Percentiles rank a stretch among this genome's conserved stretches.
Conservation (phyloP, 768 basidiomycete species). For the Kwoniella newhampshirensis region DNA sequence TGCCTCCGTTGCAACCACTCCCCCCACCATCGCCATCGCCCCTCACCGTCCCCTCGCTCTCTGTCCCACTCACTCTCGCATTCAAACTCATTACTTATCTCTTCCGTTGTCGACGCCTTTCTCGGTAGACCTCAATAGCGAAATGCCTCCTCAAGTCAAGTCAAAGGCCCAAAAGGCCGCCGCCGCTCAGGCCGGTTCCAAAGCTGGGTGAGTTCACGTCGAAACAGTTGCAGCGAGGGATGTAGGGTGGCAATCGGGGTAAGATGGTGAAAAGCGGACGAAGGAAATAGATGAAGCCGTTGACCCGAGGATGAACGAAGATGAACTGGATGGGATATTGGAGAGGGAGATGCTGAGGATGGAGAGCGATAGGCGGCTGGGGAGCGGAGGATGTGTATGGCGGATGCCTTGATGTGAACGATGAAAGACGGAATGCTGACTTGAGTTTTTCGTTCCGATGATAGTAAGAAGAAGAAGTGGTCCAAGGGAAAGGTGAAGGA, state of each 20-base stretch:
- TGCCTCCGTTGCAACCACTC: neutral
- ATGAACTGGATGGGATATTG: neutral
- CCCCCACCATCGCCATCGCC: neutral
- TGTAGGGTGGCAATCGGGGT: neutral
- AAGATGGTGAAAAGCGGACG: slow-evolving; percentile 4
- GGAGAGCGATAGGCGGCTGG: neutral
- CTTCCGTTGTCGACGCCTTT: too few relatives aligned
- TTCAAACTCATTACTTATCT: too few relatives aligned
- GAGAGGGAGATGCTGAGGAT: neutral
- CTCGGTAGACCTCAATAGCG: too few relatives aligned
- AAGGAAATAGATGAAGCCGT: too few relatives aligned
- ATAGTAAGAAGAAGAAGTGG: slow-evolving; percentile 98
- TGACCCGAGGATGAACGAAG: neutral
- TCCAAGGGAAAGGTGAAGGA: slow-evolving; percentile 99
- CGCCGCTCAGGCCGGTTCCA: slow-evolving; percentile 53
- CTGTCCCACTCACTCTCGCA: too few relatives aligned
- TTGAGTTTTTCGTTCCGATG: neutral
- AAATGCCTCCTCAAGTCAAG: slow-evolving; percentile 52
- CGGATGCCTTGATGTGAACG: neutral
- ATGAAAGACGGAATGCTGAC: neutral
- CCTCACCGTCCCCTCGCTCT: too few relatives aligned
- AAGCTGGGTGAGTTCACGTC: slow-evolving; percentile 49
- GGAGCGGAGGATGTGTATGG: neutral
- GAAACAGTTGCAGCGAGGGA: neutral
- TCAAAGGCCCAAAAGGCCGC: slow-evolving; percentile 52